phyloP scores from a whole-genome alignment of 164 flowering plant genomes.

The Macadamia tetraphylla region DNA sequence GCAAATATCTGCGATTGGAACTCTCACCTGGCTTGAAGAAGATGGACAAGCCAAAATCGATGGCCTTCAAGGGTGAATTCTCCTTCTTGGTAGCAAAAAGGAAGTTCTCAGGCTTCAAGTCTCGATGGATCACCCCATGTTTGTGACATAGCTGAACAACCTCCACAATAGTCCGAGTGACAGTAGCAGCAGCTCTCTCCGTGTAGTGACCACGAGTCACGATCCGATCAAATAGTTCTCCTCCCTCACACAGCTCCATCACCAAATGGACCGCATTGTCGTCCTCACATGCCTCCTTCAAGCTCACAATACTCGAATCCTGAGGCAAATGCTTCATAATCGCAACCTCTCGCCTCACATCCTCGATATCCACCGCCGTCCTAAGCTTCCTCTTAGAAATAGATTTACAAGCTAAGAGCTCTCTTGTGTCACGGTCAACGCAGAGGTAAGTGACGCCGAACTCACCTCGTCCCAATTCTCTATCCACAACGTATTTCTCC shows the following conservation, averaged over 20 bases:
- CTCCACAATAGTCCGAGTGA: slow-evolving; percentile 72
- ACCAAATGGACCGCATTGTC: slow-evolving; percentile 93
- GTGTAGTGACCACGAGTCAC: slow-evolving; percentile 87
- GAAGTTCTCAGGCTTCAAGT: slow-evolving; percentile 94
- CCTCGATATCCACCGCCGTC: slow-evolving; percentile 84
- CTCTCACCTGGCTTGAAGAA: slow-evolving; percentile 88
- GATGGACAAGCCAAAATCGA: slow-evolving; percentile 93
- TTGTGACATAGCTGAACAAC: slow-evolving; percentile 90
- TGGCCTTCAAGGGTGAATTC: slow-evolving; percentile 89
- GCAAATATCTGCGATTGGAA: not conserved
- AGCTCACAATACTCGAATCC: slow-evolving; percentile 68
- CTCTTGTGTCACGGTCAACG: slow-evolving; percentile 52
- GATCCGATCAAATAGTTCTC: slow-evolving; percentile 90
- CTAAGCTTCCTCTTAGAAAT: slow-evolving; percentile 86
- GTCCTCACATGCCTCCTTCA: slow-evolving; percentile 86
- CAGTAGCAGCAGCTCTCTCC: slow-evolving; percentile 81
- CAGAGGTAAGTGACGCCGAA: slow-evolving; percentile 88
- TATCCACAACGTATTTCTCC: slow-evolving; percentile 64
- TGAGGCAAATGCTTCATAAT: slow-evolving; percentile 88
- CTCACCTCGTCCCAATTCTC: slow-evolving; percentile 87
- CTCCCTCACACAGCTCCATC: slow-evolving; percentile 95
- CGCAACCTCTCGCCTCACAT: slow-evolving; percentile 87
- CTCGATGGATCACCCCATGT: slow-evolving; percentile 90
- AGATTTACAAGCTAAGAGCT: slow-evolving; percentile 77
- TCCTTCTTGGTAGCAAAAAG: slow-evolving; percentile 91